phyloP scores from a whole-genome alignment of 345 rosid genomes.

The Pistacia vera region DNA sequence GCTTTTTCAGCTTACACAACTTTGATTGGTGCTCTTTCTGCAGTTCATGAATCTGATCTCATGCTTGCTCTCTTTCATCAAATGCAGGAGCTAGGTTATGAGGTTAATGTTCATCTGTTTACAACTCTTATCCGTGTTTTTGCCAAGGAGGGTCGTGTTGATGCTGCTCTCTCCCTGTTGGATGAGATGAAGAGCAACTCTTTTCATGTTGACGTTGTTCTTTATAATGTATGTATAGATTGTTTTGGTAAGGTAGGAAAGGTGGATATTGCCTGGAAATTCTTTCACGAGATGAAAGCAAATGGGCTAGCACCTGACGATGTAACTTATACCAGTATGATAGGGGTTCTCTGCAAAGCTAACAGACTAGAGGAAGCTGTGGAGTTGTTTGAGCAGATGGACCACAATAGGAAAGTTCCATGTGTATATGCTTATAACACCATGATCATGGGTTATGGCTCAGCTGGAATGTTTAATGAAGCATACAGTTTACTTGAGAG shows the following conservation, averaged over 20 bases:
- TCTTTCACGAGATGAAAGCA: conserved; percentile 86
- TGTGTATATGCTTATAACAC: conserved; percentile 94
- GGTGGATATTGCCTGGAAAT: conserved; percentile 96
- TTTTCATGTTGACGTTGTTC: conserved; percentile 76
- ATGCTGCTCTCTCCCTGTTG: conserved; percentile 79
- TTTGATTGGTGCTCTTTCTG: conserved; percentile 85
- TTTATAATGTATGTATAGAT: conserved; percentile 95
- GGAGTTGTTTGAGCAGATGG: conserved; percentile 84
- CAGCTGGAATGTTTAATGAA: conserved; percentile 79
- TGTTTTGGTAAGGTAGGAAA: conserved; percentile 92
- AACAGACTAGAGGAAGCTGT: conserved; percentile 80
- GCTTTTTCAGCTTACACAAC: conserved; percentile 91
- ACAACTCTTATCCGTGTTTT: conserved; percentile 84
- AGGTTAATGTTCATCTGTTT: conserved; percentile 74
- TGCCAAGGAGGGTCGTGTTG: conserved; percentile 83
- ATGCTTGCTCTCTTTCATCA: conserved; percentile 84
- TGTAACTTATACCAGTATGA: conserved; percentile 92
- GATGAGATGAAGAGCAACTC: conserved; percentile 91
- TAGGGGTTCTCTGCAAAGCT: conserved; percentile 83
- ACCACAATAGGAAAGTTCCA: conserved; percentile 62
- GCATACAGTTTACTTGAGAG: conserved; percentile 82
- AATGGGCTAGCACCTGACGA: conserved; percentile 80
- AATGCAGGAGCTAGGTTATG: conserved; percentile 98
- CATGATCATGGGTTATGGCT: conserved; percentile 96
- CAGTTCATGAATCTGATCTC: conserved; percentile 52